Evolutionary conservation across 805 yeast species (phyloP).

Genomic region (Starmerella powellii): DNA sequence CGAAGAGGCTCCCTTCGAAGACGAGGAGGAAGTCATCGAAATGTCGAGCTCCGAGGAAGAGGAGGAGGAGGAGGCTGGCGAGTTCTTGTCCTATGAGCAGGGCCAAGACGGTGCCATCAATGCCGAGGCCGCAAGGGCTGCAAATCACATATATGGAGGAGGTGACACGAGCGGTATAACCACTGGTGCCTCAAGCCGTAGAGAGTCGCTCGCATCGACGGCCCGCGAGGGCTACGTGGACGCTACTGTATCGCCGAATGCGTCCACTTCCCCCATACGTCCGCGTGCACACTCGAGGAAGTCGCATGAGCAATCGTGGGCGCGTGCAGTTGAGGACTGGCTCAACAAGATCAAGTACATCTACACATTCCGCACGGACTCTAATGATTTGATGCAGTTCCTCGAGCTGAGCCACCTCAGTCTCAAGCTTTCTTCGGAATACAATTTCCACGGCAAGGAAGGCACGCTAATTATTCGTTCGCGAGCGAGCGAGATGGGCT

Average conservation of each 20-base stretch:
- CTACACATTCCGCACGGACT: slow-evolving; percentile 62
- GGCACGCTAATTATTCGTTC: slow-evolving; percentile 73
- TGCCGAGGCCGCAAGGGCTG: slow-evolving; percentile 23
- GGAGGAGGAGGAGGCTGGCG: background rate
- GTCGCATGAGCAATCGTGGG: slow-evolving; percentile 5
- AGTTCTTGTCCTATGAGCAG: background rate
- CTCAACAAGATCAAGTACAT: slow-evolving; percentile 47
- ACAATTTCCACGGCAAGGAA: slow-evolving; percentile 74
- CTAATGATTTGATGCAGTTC: slow-evolving; percentile 72
- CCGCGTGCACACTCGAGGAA: background rate
- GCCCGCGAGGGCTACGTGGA: too few species aligned
- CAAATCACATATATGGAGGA: too few species aligned
- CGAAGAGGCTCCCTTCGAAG: slow-evolving; percentile 3
- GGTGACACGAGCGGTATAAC: too few species aligned
- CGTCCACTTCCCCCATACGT: too few species aligned
- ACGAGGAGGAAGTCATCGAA: slow-evolving; percentile 5
- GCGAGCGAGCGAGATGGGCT: slow-evolving; percentile 78
- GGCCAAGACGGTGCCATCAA: background rate
- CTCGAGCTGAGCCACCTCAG: slow-evolving; percentile 85
- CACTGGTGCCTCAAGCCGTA: too few species aligned
- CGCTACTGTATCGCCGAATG: too few species aligned
- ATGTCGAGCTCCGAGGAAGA: slow-evolving; percentile 1
- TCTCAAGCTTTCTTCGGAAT: slow-evolving; percentile 68
- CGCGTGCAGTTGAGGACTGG: slow-evolving; percentile 46
- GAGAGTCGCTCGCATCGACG: background rate